phyloP scores from a whole-genome alignment of 495 filamentous ascomycete species.

The Evernia prunastri region DNA sequence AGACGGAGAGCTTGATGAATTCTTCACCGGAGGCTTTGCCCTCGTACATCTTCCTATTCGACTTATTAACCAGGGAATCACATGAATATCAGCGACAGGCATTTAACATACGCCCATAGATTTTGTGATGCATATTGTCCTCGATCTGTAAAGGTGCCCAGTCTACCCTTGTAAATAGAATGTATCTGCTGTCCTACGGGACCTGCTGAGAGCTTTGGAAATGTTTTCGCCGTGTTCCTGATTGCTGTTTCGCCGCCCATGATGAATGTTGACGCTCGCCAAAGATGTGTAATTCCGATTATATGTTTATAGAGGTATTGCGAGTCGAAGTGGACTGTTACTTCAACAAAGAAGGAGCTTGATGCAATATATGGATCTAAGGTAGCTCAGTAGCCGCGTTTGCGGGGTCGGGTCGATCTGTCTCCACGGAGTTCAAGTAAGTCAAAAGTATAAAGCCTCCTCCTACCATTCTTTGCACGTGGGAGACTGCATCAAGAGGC shows the following conservation, averaged over 20 bases:
- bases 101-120: conserved; percentile 52
- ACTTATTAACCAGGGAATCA: conserved; percentile 5
- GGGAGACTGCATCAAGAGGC: background rate
- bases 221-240: conserved; percentile 21
- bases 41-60: conserved; percentile 65
- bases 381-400: background rate
- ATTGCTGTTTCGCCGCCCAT: conserved; percentile 40
- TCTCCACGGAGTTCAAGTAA: too few relatives aligned
- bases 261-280: conserved; percentile 1
- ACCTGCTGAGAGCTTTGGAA: conserved; percentile 52
- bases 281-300: background rate
- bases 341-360: background rate
- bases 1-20: conserved; percentile 79
- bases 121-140: conserved; percentile 80
- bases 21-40: conserved; percentile 62
- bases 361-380: background rate
- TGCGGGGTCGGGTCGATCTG: background rate
- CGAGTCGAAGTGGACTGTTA: background rate
- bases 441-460: too few relatives aligned
- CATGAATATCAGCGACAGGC: background rate
- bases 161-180: conserved; percentile 78
- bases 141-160: conserved; percentile 66
- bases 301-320: too few relatives aligned
- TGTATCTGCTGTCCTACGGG: conserved; percentile 80
- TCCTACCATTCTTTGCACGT: background rate